Evolutionary conservation across 2,329 filamentous ascomycete genomes (phyloP), one percentile per base, ranked within the genome.

Genomic region (Cucurbitaria berberidis): DNA sequence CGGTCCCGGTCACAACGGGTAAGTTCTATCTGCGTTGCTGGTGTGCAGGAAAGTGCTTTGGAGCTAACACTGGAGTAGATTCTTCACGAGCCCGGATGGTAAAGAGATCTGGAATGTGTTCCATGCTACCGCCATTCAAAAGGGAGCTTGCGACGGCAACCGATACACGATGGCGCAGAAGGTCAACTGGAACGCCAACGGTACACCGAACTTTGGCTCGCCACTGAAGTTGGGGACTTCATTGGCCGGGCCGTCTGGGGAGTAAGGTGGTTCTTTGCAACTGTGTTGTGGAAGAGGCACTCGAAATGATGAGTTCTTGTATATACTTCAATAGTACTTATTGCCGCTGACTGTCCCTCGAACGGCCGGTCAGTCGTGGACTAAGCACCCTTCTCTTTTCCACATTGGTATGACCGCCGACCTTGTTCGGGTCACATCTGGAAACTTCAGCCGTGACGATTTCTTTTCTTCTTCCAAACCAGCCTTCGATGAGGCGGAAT

Each of bases 11-110:
- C 82, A 85, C 55, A 85, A 85, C 59, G 74, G 74, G 70, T 77
- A 56, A 48, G 62, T 52, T 11, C 4, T 9, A 39, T 41, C 16
- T 34, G 0, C 9, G n/a, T 16, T 43, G 27, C 3, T 24, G 35
- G 0, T 19, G 2, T 6, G 1, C 34, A 5, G 10, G 4, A 8
- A 18, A n/a, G 16, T 16, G 13, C 47, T 48, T 8, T 29, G 3
- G 1, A 9, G 36, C 46, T 54, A 29, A 57, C 32, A 1, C 30
- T 26, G 3, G 9, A 32, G 1, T 44, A 82, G 81, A 2, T 86
- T 86, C 76, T 85, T 86, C 71, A 73, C 69, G 24, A 84, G 81
- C 56, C 82, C 83, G 0, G 82, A 85, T 55, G 81, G 77, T 3
- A 78, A 71, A 0, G 77, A 85, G 67, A 81, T 78, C 2, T 86